Base-by-base conservation (phyloP, 1,284 basidiomycete genomes). In the Ganoderma lucidum region DNA sequence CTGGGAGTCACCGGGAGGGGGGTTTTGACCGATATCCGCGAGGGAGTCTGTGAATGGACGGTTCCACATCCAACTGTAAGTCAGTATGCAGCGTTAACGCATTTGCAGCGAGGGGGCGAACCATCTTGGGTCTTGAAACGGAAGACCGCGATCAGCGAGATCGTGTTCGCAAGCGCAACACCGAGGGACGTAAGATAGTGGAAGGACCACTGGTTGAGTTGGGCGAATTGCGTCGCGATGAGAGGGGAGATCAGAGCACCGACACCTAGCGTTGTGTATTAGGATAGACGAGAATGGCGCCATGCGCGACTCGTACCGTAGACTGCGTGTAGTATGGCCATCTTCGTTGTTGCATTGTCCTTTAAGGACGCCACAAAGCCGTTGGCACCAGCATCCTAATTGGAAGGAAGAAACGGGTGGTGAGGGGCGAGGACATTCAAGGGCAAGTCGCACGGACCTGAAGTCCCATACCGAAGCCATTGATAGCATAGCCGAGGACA, bases 181-280 rank as follows among this genome's bases (percentile, higher is more conserved):
- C 85, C 87, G 3, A 93, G 79, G 0, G 90, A 91, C 12, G 82
- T 81, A 10, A 92, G 81, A 76, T 88, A 94, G 77, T 92, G 89
- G 74, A 88, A 88, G 12, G 90, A 92, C 85, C 89, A 90, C 64
- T 78, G 81, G 0, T 70, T 75, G 51, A 83, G 75, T 63, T 83
- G 81, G 1, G 88, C 80, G 70, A 93, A 92, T 59, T 90, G 87
- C 0, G 91, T 93, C 0, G 91, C 83, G 0, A 88, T 82, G 12
- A 93, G 82, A 2, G 92, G 91, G 3, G 90, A 81, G 9, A 81
- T 78, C 4, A 92, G 77, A 3, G 90, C 91, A 1, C 91, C 91
- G 9, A 83, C 78, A 4, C 90, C 89, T 90, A 10, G 6, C 8
- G 41, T n/a, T 19, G 17, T 35, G 6, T 41, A 9, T 58, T 15